Conservation (phyloP, 345 rosid genomes). For the Abelmoschus esculentus region DNA sequence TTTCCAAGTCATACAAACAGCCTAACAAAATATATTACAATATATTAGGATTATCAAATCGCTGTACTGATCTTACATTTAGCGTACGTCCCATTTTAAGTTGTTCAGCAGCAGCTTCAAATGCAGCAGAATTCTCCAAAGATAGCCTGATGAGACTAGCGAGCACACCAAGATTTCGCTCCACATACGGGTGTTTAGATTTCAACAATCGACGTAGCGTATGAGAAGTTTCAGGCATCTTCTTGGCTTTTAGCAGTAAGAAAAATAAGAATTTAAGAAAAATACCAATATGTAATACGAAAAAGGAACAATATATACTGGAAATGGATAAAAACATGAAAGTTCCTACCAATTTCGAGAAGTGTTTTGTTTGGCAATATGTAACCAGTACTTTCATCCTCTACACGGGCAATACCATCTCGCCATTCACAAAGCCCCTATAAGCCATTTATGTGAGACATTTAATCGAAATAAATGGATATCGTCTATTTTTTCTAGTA, state of each 20-base stretch:
- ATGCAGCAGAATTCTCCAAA: conserved; percentile 58
- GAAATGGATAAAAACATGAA: conserved; percentile 14
- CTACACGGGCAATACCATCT: conserved; percentile 67
- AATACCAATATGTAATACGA: background rate
- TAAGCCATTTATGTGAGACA: conserved; percentile 18
- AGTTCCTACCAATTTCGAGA: conserved; percentile 64
- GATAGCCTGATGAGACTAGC: conserved; percentile 56
- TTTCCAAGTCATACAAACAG: background rate
- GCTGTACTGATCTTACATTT: conserved; percentile 35
- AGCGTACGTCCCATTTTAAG: conserved; percentile 30
- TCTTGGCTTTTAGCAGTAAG: conserved; percentile 50
- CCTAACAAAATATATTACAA: background rate
- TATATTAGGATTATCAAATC: background rate
- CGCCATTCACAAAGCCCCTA: conserved; percentile 89
- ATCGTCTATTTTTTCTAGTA: background rate
- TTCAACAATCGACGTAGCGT: conserved; percentile 53
- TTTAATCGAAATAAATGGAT: background rate
- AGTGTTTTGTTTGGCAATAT: conserved; percentile 78
- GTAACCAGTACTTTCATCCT: conserved; percentile 94
- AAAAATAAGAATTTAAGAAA: background rate
- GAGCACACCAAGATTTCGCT: conserved; percentile 51
- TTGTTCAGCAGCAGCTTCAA: conserved; percentile 52
- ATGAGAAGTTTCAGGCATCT: conserved; percentile 59
- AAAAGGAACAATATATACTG: background rate
- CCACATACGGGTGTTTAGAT: conserved; percentile 58